A percentile compares a stretch with the other conserved stretches of the same genome.
These are phyloP conservation scores for Coemansia sp. DNA, from an alignment of 192 early-diverging fungal genomes.

Conservation along the genomic window DNA sequence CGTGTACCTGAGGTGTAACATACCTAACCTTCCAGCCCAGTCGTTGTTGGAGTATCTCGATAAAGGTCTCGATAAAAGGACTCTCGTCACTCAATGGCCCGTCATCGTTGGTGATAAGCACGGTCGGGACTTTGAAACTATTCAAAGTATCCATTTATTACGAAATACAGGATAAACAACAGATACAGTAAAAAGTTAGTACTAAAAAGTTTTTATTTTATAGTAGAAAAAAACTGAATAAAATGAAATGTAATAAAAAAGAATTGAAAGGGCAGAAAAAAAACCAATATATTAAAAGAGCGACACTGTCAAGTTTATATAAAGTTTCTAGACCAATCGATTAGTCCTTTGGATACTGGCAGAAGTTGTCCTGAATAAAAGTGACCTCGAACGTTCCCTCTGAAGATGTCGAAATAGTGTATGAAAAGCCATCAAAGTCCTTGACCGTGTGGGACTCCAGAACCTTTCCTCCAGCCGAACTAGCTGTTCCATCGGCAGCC, in stretches of 20 bases:
- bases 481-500: constrained; percentile 2
- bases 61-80: constrained; percentile 32
- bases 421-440: constrained; percentile 47
- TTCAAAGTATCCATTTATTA: not conserved
- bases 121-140: constrained; percentile 8
- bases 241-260: too few species aligned
- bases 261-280: too few species aligned
- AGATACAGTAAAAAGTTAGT: not conserved
- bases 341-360: constrained; percentile 61
- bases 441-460: constrained; percentile 60
- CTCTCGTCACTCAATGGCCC: constrained; percentile 27
- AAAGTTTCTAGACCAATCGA: not conserved
- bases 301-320: not conserved
- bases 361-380: constrained; percentile 61
- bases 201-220: too few species aligned
- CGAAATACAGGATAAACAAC: not conserved
- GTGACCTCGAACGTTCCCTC: constrained; percentile 68
- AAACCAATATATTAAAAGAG: too few species aligned
- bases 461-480: constrained; percentile 12
- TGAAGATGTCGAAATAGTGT: constrained; percentile 57
- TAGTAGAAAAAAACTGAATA: too few species aligned
- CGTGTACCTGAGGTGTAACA: not conserved
- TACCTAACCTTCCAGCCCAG: constrained; percentile 23
- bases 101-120: constrained; percentile 32
- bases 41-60: constrained; percentile 1